Evolutionary conservation across 352 stramenopile species (phyloP).

Genomic region (Globisporangium recalcitrans): DNA sequence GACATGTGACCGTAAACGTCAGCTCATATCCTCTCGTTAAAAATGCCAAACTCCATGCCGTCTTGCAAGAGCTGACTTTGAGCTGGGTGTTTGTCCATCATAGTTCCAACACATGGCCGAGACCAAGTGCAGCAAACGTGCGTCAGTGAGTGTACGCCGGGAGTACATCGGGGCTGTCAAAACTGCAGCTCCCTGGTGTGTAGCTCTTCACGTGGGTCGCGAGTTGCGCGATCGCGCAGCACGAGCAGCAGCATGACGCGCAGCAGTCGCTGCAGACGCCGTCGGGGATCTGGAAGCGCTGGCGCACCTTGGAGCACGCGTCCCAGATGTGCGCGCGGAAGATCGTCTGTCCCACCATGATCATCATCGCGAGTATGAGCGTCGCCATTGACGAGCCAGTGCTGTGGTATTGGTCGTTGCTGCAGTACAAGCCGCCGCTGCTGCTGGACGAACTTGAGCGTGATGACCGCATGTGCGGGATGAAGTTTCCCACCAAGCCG

Average conservation of each 20-base stretch:
- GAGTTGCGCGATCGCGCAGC: not conserved
- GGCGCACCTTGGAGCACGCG: not conserved
- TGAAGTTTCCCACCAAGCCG: not conserved
- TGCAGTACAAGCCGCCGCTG: not conserved
- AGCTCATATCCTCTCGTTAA: too few relatives aligned
- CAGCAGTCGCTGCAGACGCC: not conserved
- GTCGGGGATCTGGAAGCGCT: not conserved
- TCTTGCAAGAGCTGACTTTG: too few relatives aligned
- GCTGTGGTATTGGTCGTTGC: not conserved
- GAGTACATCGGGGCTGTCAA: not conserved
- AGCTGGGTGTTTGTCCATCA: too few relatives aligned
- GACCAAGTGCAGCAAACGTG: too few relatives aligned
- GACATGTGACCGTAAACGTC: too few relatives aligned
- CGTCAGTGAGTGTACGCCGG: not conserved
- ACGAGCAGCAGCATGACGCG: not conserved
- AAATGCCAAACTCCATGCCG: too few relatives aligned
- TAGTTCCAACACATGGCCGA: too few relatives aligned
- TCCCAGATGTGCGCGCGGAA: not conserved
- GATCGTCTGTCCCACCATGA: not conserved
- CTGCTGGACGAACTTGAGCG: not conserved
- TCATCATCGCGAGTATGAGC: not conserved
- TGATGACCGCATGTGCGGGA: not conserved
- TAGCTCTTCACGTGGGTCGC: not conserved
- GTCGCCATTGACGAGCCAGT: not conserved
- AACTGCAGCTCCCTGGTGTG: not conserved